A percentile compares a stretch with the other conserved stretches of the same genome.
Conservation (phyloP, 1,284 basidiomycete species). For the Schizopora paradoxa region DNA sequence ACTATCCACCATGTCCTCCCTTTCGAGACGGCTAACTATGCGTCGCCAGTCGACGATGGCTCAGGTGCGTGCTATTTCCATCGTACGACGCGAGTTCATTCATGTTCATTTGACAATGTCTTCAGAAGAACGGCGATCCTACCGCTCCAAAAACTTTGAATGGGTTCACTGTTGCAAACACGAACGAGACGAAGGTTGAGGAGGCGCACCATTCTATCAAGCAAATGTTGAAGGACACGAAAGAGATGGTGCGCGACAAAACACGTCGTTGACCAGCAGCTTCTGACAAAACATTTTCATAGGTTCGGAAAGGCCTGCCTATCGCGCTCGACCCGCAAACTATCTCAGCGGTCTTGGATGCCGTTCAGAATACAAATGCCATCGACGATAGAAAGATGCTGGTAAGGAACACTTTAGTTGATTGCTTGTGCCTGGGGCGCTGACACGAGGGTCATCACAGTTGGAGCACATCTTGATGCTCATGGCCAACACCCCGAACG, state of each 20-base stretch:
- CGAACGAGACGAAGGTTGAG: not conserved
- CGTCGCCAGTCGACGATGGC: conserved; percentile 8
- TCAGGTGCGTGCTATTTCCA: not conserved
- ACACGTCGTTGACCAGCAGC: not conserved
- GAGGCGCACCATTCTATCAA: conserved; percentile 4
- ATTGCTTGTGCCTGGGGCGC: conserved; percentile 25
- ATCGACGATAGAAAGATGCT: conserved; percentile 61
- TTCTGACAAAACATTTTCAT: not conserved
- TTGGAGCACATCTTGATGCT: conserved; percentile 63
- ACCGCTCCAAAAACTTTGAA: conserved; percentile 3
- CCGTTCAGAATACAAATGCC: conserved; percentile 47
- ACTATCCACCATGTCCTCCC: conserved; percentile 6
- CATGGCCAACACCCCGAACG: conserved; percentile 54
- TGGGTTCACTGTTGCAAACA: not conserved
- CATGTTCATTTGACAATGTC: not conserved
- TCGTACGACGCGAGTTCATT: not conserved
- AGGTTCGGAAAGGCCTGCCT: conserved; percentile 42
- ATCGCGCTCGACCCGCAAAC: conserved; percentile 35
- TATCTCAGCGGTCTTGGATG: conserved; percentile 50
- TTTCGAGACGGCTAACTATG: conserved; percentile 8
- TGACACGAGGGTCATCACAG: conserved; percentile 31
- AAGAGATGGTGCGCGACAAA: conserved; percentile 7
- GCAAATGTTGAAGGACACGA: conserved; percentile 13
- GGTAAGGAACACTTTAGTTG: conserved; percentile 27
- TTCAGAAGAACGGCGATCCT: conserved; percentile 7